Base-by-base conservation (phyloP, 495 filamentous ascomycete genomes). In the Wilcoxina mikolae region DNA sequence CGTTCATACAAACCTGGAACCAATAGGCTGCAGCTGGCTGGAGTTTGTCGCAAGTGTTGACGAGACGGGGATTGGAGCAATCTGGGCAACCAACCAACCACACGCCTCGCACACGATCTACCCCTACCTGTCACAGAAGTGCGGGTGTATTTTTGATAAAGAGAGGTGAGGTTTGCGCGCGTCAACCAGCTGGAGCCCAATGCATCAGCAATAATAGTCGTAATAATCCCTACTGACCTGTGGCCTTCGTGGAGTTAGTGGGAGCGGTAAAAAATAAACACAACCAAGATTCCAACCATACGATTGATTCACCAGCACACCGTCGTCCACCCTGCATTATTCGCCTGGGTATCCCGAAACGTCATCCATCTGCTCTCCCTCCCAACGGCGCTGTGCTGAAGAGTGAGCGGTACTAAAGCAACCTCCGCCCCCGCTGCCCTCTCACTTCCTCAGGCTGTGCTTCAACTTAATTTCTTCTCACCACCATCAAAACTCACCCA, bases 361-460 rank as follows among this genome's bases (percentile, higher is more conserved):
- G 43, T 25, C 43, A 46, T 46, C 43, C n/a, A 38, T 38, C 31
- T n/a, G n/a, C 1, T 18, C 35, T 18, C 35, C 35, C 35, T 15
- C 46, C 12, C 46, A 10, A 28, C 25, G 11, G 23, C 25, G 20
- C 23, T 18, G 10, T 15, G 1, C 22, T 11, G 43, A 12, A 26
- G 22, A 28, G 15, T 22, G 47, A 18, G 25, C 9, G 22, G 12
- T 33, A 11, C 27, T 26, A 50, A 50, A 50, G 47, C 26, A 26
- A 12, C 49, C 33, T 38, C 49, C 49, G 49, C 49, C 49, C 23
- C 49, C 49, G 10, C 49, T 38, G 11, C 33, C 15, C 22, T 17
- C 49, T 31, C 23, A 10, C 31, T 7, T 52, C 49, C 5, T 23
- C 49, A 52, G 49, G 49, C 49, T 52, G 49, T 52, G 49, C 49